Base-by-base conservation (phyloP, 306 rosid species). In the Phaseolus lunatus region DNA sequence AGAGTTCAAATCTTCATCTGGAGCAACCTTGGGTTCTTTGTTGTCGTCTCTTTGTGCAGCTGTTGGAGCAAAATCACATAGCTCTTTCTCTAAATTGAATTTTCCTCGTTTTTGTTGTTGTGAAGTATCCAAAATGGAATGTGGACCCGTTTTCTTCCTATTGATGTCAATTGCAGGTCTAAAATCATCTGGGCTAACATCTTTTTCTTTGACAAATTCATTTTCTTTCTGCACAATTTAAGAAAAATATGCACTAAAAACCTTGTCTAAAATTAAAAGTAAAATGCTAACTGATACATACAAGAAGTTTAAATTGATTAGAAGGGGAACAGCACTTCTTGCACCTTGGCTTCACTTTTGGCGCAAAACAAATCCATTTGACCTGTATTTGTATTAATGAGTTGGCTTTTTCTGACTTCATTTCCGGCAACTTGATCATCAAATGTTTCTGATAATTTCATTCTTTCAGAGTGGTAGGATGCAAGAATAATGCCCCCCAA, bases 181-280 rank as follows among this genome's bases (percentile, higher is more conserved):
- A 44, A 78, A 57, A 53, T 59, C 84, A 79, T 85, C 81, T 58
- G 78, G 62, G 53, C 72, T 54, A 20, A 56, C 78, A 29, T 81
- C 67, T 33, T 76, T 78, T 62, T 78, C 75, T 66, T 74, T 74
- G 33, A 83, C 82, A 74, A 49, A 29, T 75, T 84, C 76, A 73
- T 77, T 80, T 52, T 76, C 82, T 52, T 48, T 84, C 97, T 90
- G 90, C 87, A 76, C 26, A 83, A 68, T 57, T 62, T 56, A 84
- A 61, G 72, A 68, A 68, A 5, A 70, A 47, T 56, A 61, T 15
- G 69, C 57, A 65, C 66, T 45, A 45, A 77, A 80, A 64, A 81
- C 70, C 41, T 35, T 39, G 75, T 41, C 41, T 49, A 84, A 73
- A 70, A 50, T 54, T 47, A 45, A 47, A 29, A 63, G 52, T 33